Conservation (phyloP, 495 filamentous ascomycete genomes). For the Penicillium tannophilum region DNA sequence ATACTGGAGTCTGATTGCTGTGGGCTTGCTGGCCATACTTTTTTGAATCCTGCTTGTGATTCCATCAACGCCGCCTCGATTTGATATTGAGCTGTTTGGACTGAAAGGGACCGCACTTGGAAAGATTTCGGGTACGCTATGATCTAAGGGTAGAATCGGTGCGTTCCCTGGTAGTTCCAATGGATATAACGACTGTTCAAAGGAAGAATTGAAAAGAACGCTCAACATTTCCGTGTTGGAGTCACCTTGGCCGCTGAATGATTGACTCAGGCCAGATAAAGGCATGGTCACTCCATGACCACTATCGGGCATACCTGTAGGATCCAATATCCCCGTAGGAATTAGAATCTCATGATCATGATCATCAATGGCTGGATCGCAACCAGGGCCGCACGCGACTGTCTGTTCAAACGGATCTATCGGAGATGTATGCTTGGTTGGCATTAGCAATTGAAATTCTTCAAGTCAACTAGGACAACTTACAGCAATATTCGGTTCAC, state of each 20-base stretch:
- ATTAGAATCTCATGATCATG: conserved; percentile 3
- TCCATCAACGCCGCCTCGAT: not conserved
- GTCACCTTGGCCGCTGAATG: not conserved
- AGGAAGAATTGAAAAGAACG: conserved; percentile 2
- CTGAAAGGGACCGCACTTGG: not conserved
- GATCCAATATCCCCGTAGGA: not conserved
- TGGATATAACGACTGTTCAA: not conserved
- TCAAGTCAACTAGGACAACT: not conserved
- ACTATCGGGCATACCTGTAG: not conserved
- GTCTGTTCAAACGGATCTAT: conserved; percentile 4
- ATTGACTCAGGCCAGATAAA: not conserved
- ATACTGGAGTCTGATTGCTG: not conserved
- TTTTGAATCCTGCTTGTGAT: conserved; percentile 1
- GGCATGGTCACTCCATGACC: not conserved
- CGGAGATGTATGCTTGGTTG: not conserved
- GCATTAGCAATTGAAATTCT: not conserved
- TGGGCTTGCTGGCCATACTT: conserved; percentile 3
- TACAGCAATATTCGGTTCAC: not conserved
- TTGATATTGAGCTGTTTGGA: not conserved
- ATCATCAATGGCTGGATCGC: not conserved
- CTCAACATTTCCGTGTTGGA: conserved; percentile 1
- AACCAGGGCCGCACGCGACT: not conserved
- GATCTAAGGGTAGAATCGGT: not conserved
- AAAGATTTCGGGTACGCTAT: not conserved
- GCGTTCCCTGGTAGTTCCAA: not conserved